These are phyloP conservation scores for Nicotiana tabacum DNA, from an alignment of 257 asterid genomes.

Conservation along the genomic window DNA sequence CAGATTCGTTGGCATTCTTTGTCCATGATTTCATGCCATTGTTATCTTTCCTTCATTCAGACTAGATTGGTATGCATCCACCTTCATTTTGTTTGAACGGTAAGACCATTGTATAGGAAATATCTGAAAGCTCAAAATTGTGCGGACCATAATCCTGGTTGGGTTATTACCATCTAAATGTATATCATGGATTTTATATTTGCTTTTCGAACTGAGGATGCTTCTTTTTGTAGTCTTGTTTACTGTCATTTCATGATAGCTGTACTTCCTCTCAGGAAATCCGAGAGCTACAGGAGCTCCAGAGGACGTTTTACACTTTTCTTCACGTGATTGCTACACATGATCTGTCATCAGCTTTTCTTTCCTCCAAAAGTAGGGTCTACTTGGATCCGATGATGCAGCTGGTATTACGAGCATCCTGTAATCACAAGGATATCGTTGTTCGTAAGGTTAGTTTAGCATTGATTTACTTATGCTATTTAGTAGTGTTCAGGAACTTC, in stretches of 20 bases:
- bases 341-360: slow-evolving; percentile 71
- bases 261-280: slow-evolving; percentile 55
- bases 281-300: slow-evolving; percentile 91
- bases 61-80: background rate
- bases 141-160: background rate
- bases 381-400: slow-evolving; percentile 79
- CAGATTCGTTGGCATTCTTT: background rate
- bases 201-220: background rate
- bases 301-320: slow-evolving; percentile 65
- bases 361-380: slow-evolving; percentile 49
- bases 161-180: background rate
- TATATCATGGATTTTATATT: background rate
- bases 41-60: background rate
- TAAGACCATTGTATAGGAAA: background rate
- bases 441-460: slow-evolving; percentile 58
- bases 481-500: background rate
- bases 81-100: background rate
- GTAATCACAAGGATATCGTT: slow-evolving; percentile 74
- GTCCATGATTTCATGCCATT: background rate
- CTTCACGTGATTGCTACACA: slow-evolving; percentile 73
- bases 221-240: background rate
- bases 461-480: background rate
- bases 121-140: background rate
- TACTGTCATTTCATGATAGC: background rate
- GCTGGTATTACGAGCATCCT: slow-evolving; percentile 55